Evolutionary conservation across 1,284 basidiomycete species (phyloP), one percentile per base, ranked within the genome.

Genomic region (Pterulicium gracile): DNA sequence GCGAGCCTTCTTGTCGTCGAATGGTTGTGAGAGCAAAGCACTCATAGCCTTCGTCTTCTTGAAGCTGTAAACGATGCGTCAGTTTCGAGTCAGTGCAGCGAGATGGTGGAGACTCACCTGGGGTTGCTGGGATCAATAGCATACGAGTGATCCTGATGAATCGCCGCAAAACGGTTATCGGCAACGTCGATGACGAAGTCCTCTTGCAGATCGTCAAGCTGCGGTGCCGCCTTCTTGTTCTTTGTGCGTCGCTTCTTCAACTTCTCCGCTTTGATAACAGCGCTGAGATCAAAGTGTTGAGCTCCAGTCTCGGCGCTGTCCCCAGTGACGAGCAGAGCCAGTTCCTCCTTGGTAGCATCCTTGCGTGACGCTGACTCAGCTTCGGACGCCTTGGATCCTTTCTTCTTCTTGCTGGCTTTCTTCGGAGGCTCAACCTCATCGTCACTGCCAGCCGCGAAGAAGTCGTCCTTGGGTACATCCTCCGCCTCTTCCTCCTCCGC

Each of bases 91-190:
- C 42, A 45, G 44, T 2, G 36, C 32, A 43, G n/a, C 17, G 39
- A 20, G 12, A 12, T 39, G 34, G 39, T 24, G 20, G 47, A 43
- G 2, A 72, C 89, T 54, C 58, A 94, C 92, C 82, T 87, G 60
- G 95, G 91, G 66, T 98, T 90, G 43, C 81, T 90, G 17, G 96
- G 95, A 62, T 98, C 96, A 55, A 99, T 91, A 0, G 95, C 94
- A 58, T 90, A 98, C 40, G 82, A 77, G 56, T 92, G 81, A 58
- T 98, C 88, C 53, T 97, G 88, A 59, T 93, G 85, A 42, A 98
- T 59, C 7, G 77, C 84, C 54, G 78, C 77, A 73, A 98, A 98
- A 21, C 96, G 82, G 3, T 85, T 77, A 58, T 99, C 96, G 55
- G 79, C 77, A 48, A 91, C 79, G 59, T 99, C 74, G 55, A 98